Evolutionary conservation across 169 alveolate genomes (phyloP), one percentile per base, ranked within the genome.

Genomic region (Prorocentrum cordatum): DNA sequence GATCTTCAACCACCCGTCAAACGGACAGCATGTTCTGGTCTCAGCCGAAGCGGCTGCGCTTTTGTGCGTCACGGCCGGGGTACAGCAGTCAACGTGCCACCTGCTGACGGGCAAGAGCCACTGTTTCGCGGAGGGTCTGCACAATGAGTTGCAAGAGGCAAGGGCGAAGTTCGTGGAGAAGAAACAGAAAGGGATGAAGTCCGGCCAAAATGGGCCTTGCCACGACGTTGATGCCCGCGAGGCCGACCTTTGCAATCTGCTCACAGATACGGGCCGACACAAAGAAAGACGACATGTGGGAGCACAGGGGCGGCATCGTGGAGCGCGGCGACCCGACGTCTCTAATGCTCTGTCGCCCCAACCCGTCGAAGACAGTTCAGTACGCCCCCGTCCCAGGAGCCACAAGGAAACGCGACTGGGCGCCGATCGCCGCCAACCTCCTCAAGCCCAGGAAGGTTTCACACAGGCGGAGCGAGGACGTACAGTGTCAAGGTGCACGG

Each of bases 321-420:
- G 79, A 35, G 1, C 18, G 79, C 7, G 83, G 83, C 24, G 0
- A 47, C n/a, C 66, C 83, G 6, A 16, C 35, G 14, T 9, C 66
- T 27, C 47, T 71, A 20, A 26, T 4, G 59, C 31, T 71, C 22
- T 47, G 10, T 45, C 45, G 50, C 0, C 16, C 47, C 36, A 72
- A 14, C 5, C 58, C 84, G 24, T 0, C 3, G 2, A 3, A 33
- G 18, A 31, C 58, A 2, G 14, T 6, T 14, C 3, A 31, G 2
- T 3, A 36, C 31, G 54, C 70, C n/a, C 70, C 85, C 9, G 85
- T 67, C 9, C 84, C 84, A 14, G 84, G 84, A 18, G 36, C 84
- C 10, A 72, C n/a, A 29, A 29, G 50, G 26, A 33, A 36, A 22
- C 10, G 27, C 7, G 84, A 47, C 2, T 72, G 84, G 68, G 24